These are phyloP conservation scores for Aspergillus texensis DNA, from an alignment of 2,329 filamentous ascomycete species.

Conservation along the genomic window DNA sequence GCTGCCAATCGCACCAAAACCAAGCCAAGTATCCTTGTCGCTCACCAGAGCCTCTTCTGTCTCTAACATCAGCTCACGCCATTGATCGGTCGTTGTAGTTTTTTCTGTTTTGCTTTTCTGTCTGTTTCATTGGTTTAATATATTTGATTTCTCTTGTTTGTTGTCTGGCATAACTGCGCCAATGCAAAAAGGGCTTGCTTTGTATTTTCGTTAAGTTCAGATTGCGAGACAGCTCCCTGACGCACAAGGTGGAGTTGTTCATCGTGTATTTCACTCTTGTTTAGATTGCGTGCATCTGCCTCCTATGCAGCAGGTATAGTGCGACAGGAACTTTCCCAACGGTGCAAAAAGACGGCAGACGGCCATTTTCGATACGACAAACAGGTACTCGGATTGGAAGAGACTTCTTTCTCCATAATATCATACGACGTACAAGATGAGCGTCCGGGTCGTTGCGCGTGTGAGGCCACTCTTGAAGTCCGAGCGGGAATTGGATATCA, in stretches of 20 bases:
- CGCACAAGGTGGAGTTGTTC: not conserved
- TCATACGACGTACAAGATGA: slow-evolving; percentile 34
- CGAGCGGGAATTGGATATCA: slow-evolving; percentile 84
- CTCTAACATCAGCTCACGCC: not conserved
- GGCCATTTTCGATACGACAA: not conserved
- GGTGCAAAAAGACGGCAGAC: not conserved
- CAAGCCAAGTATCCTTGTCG: slow-evolving; percentile 13
- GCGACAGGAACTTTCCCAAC: not conserved
- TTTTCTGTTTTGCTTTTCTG: slow-evolving; percentile 9
- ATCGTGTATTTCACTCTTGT: not conserved
- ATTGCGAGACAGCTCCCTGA: not conserved
- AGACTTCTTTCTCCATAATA: not conserved
- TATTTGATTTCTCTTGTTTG: not conserved
- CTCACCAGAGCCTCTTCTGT: slow-evolving; percentile 2
- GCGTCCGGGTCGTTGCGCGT: slow-evolving; percentile 83
- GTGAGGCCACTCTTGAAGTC: slow-evolving; percentile 85
- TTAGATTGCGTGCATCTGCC: not conserved
- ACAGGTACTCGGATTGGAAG: not conserved
- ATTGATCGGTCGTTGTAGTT: slow-evolving; percentile 7
- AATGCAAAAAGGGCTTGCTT: not conserved
- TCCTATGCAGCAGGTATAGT: not conserved
- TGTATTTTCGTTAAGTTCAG: not conserved
- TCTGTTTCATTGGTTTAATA: not conserved
- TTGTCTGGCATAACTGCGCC: not conserved
- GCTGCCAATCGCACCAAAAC: slow-evolving; percentile 22